Evolutionary conservation across 768 basidiomycete species (phyloP).

Genomic region (Tricholoma hemisulphureum): DNA sequence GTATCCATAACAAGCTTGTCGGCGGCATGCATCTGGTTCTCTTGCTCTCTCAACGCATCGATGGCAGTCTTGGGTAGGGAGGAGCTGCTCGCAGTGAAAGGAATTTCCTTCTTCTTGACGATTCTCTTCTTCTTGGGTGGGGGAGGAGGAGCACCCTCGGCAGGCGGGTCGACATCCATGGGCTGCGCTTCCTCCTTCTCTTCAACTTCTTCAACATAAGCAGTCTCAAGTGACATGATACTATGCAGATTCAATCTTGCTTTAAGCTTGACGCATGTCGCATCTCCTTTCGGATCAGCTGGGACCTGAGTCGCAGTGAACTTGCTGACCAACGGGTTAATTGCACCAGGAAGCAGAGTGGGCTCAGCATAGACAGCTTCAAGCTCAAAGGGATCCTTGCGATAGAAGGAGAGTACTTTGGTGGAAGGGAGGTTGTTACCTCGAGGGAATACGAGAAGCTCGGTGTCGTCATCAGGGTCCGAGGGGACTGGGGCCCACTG

Average conservation of each 20-base stretch:
- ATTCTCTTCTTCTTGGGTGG: conserved; percentile 84
- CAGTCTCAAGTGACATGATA: conserved; percentile 79
- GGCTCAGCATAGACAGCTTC: conserved; percentile 84
- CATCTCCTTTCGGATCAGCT: conserved; percentile 64
- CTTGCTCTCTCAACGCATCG: conserved; percentile 72
- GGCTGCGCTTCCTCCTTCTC: conserved; percentile 68
- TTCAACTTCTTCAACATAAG: conserved; percentile 81
- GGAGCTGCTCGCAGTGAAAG: conserved; percentile 63
- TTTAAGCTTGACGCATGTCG: conserved; percentile 86
- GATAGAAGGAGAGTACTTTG: conserved; percentile 93
- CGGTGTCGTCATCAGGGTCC: conserved; percentile 87
- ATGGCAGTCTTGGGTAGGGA: conserved; percentile 64
- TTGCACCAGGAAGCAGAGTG: conserved; percentile 62
- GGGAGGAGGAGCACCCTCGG: conserved; percentile 38
- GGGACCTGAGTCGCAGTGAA: conserved; percentile 84
- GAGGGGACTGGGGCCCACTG: conserved; percentile 74
- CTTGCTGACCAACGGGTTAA: conserved; percentile 83
- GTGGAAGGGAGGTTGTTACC: conserved; percentile 89
- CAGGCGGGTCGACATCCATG: conserved; percentile 63
- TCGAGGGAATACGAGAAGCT: conserved; percentile 85
- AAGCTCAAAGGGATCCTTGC: conserved; percentile 84
- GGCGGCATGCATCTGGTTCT: conserved; percentile 82
- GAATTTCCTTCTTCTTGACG: conserved; percentile 79
- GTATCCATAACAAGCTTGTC: conserved; percentile 99
- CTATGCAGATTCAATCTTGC: conserved; percentile 85